Conservation (phyloP, 345 rosid species). For the Stellera chamaejasme region DNA sequence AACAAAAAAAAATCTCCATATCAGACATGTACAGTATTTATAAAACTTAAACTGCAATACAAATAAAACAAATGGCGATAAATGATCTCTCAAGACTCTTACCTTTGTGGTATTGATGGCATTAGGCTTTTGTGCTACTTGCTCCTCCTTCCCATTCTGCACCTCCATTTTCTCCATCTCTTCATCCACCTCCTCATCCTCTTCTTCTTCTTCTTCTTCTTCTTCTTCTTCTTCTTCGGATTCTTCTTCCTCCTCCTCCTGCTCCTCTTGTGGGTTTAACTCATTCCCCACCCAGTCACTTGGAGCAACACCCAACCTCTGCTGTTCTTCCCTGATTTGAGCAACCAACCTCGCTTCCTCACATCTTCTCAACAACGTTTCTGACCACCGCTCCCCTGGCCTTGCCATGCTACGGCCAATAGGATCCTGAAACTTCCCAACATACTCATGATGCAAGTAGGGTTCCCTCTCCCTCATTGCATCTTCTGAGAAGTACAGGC, state of each 20-base stretch:
- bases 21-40: too few species aligned
- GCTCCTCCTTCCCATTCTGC: constrained; percentile 11
- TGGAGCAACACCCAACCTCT: constrained; percentile 74
- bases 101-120: too few species aligned
- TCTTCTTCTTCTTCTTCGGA: constrained; percentile 42
- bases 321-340: constrained; percentile 82
- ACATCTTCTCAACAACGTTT: constrained; percentile 76
- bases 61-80: too few species aligned
- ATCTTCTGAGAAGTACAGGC: constrained; percentile 86
- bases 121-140: too few species aligned
- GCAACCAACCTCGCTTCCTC: constrained; percentile 77
- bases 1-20: too few species aligned
- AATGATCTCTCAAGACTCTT: too few species aligned
- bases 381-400: constrained; percentile 96
- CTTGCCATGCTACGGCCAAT: constrained; percentile 75
- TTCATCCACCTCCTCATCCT: constrained; percentile 44
- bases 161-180: constrained; percentile 24
- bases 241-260: constrained; percentile 47
- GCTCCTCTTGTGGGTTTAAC: constrained; percentile 25
- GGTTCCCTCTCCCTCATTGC: constrained; percentile 97
- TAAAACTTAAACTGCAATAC: too few species aligned
- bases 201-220: constrained; percentile 23
- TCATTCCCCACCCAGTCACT: constrained; percentile 79
- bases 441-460: constrained; percentile 86
- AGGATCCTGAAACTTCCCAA: constrained; percentile 91